Evolutionary conservation across 2,329 filamentous ascomycete species (phyloP), one percentile per base, ranked within the genome.

Genomic region (Penicillium corylophilum): DNA sequence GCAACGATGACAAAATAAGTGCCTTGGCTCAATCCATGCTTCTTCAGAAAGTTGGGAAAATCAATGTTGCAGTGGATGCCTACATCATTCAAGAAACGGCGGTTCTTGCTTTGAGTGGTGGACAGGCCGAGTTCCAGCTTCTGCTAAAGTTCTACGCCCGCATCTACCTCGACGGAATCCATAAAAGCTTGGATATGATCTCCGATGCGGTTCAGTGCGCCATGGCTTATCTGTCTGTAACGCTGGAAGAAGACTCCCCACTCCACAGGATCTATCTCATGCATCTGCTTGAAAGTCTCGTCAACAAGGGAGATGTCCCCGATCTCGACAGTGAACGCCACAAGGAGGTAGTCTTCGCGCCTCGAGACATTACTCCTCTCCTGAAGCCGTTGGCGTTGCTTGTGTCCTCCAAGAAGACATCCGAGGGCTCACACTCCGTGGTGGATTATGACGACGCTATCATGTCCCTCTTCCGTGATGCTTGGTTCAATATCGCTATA

Each of bases 401-500:
- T 46, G 88, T 95, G 70, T 87, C 90, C 8, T 69, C 68, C 18
- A 43, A 64, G 28, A 60, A 56, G 31, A 57, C 63, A n/a, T 46
- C 54, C 16, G 36, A 50, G 12, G 57, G 54, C n/a, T 68, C 69
- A 20, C 48, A 53, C n/a, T 48, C 72, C 67, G 50, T 65, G 57
- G 47, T 59, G 56, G 50, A 73, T 74, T 48, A 70, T 50, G 82
- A 88, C 46, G 87, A 92, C 46, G 85, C 93, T 52, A 83, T 84
- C 7, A 82, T 88, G 55, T 82, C 84, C 23, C 75, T 95, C 50
- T 82, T 94, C 60, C 86, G 93, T 46, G 92, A 99, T 77, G 90
- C 90, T 5, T 99, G 94, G 94, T 97, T 96, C 75, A 99, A 99
- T 65, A 90, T 97, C 56, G 89, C 92, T 20, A 88, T 96, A 0